phyloP scores from a whole-genome alignment of 2,329 filamentous ascomycete species.

The Monosporascus sp. region DNA sequence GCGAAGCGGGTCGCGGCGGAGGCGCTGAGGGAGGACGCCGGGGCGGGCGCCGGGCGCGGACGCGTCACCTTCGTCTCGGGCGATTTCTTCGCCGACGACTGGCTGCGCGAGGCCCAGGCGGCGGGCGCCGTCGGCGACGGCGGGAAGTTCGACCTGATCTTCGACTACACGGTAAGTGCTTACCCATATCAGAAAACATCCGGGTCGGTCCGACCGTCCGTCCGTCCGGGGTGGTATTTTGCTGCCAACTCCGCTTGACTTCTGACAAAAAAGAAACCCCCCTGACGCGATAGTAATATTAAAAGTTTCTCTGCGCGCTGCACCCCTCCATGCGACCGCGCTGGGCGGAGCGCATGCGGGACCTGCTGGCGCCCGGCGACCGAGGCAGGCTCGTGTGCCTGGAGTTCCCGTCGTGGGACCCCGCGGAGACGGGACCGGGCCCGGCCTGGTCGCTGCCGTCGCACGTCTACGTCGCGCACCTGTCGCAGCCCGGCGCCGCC shows the following conservation, averaged over 20 bases:
- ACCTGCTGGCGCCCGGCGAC: slow-evolving; percentile 38
- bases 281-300: background rate
- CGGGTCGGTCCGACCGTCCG: too few relatives aligned
- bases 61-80: slow-evolving; percentile 50
- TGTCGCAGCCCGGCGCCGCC: slow-evolving; percentile 63
- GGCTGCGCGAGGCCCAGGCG: slow-evolving; percentile 39
- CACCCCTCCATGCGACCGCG: slow-evolving; percentile 45
- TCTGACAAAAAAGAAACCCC: background rate
- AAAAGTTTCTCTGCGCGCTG: slow-evolving; percentile 58
- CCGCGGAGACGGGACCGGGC: slow-evolving; percentile 48
- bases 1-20: slow-evolving; percentile 38
- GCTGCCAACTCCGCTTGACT: background rate
- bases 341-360: slow-evolving; percentile 49
- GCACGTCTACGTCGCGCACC: slow-evolving; percentile 65
- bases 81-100: slow-evolving; percentile 63
- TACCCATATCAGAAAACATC: too few relatives aligned
- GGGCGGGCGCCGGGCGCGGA: slow-evolving; percentile 39
- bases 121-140: slow-evolving; percentile 32
- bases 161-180: slow-evolving; percentile 54
- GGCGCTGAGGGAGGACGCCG: slow-evolving; percentile 37
- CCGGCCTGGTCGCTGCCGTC: slow-evolving; percentile 69
- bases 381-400: slow-evolving; percentile 55
- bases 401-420: slow-evolving; percentile 74
- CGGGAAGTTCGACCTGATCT: slow-evolving; percentile 58
- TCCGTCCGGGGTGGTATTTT: too few relatives aligned